Evolutionary conservation across 495 filamentous ascomycete species (phyloP).

Genomic region (Penicillium dipodomyicola): DNA sequence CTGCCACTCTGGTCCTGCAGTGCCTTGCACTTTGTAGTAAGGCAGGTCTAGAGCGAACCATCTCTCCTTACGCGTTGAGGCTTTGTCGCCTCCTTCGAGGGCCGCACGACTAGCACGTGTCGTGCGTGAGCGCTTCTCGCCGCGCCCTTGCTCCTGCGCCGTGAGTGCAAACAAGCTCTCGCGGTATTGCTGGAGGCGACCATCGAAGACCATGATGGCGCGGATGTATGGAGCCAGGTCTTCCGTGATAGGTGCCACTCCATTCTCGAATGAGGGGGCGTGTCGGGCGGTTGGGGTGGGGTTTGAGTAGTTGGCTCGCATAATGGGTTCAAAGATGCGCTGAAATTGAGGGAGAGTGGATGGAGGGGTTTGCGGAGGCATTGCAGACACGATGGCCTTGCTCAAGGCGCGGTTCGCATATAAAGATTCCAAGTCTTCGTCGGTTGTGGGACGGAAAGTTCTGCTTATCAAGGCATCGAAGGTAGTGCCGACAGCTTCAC

Average conservation of each 20-base stretch:
- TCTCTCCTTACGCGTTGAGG: constrained; percentile 66
- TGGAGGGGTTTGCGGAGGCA: constrained; percentile 14
- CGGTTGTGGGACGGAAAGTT: constrained; percentile 32
- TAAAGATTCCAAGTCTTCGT: constrained; percentile 21
- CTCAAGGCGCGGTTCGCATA: constrained; percentile 30
- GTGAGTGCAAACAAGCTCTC: constrained; percentile 60
- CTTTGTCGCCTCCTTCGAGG: constrained; percentile 73
- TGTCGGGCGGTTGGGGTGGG: constrained; percentile 30
- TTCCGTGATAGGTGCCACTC: constrained; percentile 56
- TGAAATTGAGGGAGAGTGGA: constrained; percentile 24
- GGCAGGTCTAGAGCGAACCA: constrained; percentile 76
- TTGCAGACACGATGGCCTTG: constrained; percentile 16
- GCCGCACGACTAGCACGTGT: constrained; percentile 81
- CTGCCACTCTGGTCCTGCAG: constrained; percentile 65
- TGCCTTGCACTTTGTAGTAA: constrained; percentile 58
- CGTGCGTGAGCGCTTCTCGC: constrained; percentile 63
- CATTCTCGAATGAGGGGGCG: constrained; percentile 70
- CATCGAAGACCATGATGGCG: constrained; percentile 72
- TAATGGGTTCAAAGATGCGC: constrained; percentile 37
- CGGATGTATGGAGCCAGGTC: constrained; percentile 87
- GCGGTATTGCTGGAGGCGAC: constrained; percentile 64
- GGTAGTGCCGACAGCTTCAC: constrained; percentile 35
- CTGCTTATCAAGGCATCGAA: constrained; percentile 34
- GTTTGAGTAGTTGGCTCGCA: constrained; percentile 31
- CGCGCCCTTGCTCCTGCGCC: constrained; percentile 42